Conservation (phyloP, 176 grass and related monocot species). For the Triticum timopheevii region DNA sequence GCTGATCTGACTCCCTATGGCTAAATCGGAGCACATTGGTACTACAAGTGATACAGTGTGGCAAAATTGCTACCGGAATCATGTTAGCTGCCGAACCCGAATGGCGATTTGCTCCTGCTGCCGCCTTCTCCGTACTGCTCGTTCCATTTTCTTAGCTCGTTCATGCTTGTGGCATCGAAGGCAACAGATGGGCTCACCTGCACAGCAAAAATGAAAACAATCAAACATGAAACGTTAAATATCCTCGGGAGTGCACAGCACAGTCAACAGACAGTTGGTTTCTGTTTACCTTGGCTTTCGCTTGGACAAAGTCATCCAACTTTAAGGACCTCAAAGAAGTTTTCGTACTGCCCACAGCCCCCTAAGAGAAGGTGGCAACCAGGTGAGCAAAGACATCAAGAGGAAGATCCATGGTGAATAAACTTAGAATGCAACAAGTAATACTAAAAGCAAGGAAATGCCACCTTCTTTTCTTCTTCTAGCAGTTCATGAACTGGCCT, state of each 20-base stretch:
- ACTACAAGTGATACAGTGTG: neutral
- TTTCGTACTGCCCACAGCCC: constrained; percentile 7
- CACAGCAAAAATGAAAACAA: neutral
- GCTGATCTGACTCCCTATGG: constrained; percentile 1
- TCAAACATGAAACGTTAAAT: neutral
- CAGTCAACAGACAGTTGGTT: neutral
- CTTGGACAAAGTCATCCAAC: constrained; percentile 83
- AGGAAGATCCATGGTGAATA: neutral
- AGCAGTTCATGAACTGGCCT: constrained; percentile 92
- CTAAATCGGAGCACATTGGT: constrained; percentile 12
- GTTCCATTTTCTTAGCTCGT: constrained; percentile 90
- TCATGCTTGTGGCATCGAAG: constrained; percentile 84
- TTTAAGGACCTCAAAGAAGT: constrained; percentile 60
- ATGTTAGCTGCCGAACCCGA: constrained; percentile 63
- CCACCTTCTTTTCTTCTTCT: constrained; percentile 68
- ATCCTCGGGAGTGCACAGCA: too few species aligned
- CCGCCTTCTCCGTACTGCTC: constrained; percentile 89
- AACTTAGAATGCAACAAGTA: neutral
- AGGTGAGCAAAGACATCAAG: constrained; percentile 22
- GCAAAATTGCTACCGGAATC: neutral
- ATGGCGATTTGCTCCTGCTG: constrained; percentile 65
- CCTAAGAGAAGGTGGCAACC: constrained; percentile 44
- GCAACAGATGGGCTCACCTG: constrained; percentile 87
- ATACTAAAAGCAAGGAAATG: constrained; percentile 6
- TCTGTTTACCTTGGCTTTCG: constrained; percentile 84